A percentile compares a stretch with the other conserved stretches of the same genome.
phyloP scores from a whole-genome alignment of 768 basidiomycete species.

The Suillus lakei region DNA sequence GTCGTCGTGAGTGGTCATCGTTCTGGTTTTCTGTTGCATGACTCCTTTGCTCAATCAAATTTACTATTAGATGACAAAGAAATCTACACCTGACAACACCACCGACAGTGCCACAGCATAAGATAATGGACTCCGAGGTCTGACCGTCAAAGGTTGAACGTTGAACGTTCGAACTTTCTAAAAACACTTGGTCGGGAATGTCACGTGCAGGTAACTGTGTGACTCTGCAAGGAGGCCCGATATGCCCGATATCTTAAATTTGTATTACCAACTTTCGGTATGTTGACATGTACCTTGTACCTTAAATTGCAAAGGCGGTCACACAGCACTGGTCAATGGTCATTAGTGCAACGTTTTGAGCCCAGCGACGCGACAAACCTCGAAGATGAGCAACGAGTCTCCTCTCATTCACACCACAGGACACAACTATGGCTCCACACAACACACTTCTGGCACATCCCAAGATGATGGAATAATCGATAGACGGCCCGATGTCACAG shows the following conservation, averaged over 20 bases:
- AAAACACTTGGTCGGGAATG: neutral
- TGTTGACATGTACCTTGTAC: neutral
- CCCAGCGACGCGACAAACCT: neutral
- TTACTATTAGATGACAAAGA: neutral
- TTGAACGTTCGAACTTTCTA: no score
- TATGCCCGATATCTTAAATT: neutral
- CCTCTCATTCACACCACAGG: neutral
- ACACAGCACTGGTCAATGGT: neutral
- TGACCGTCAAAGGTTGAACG: no score
- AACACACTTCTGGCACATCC: no score
- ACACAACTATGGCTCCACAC: neutral
- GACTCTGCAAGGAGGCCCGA: neutral
- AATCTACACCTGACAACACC: neutral
- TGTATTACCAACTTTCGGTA: neutral
- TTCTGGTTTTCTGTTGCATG: neutral
- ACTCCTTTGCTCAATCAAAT: neutral
- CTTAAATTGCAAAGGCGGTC: neutral
- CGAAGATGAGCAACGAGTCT: neutral
- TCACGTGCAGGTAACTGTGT: neutral
- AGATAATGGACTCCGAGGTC: neutral
- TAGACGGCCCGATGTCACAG: neutral
- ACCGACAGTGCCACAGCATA: no score
- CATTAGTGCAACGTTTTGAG: neutral
- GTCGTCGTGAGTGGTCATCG: constrained; percentile 54
- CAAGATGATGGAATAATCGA: neutral